phyloP scores from a whole-genome alignment of 257 asterid genomes.

The Gynochthodes officinalis region DNA sequence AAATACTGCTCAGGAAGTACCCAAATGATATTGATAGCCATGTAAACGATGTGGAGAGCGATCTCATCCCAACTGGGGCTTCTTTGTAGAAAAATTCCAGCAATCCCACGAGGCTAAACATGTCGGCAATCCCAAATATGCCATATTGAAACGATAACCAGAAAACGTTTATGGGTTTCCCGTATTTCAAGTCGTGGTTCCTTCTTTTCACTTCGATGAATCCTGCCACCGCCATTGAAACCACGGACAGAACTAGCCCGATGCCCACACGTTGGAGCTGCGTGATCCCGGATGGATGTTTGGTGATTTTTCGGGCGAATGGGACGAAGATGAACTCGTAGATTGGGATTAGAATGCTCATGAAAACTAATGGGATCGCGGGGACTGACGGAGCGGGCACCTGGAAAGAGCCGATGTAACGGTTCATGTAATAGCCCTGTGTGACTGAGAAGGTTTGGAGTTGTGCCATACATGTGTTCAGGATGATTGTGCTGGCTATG shows the following conservation, averaged over 20 bases:
- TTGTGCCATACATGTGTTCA: conserved; percentile 76
- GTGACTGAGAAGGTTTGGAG: conserved; percentile 73
- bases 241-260: conserved; percentile 60
- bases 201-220: conserved; percentile 55
- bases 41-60: conserved; percentile 70
- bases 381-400: conserved; percentile 69
- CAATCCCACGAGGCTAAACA: conserved; percentile 77
- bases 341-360: conserved; percentile 55
- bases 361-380: conserved; percentile 60
- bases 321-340: conserved; percentile 61
- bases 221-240: conserved; percentile 66
- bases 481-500: conserved; percentile 59
- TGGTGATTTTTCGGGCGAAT: conserved; percentile 45
- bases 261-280: conserved; percentile 75
- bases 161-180: conserved; percentile 50
- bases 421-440: conserved; percentile 58
- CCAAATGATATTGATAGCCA: conserved; percentile 65
- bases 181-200: conserved; percentile 35
- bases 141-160: conserved; percentile 70
- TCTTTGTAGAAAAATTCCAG: conserved; percentile 77
- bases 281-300: conserved; percentile 61
- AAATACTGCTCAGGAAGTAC: conserved; percentile 60
- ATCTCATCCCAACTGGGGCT: conserved; percentile 77
- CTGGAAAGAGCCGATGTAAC: conserved; percentile 43
- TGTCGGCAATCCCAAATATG: conserved; percentile 75